A percentile compares a stretch with the other conserved stretches of the same genome.
phyloP scores from a whole-genome alignment of 352 stramenopile genomes.

The Phytopythium montanum region DNA sequence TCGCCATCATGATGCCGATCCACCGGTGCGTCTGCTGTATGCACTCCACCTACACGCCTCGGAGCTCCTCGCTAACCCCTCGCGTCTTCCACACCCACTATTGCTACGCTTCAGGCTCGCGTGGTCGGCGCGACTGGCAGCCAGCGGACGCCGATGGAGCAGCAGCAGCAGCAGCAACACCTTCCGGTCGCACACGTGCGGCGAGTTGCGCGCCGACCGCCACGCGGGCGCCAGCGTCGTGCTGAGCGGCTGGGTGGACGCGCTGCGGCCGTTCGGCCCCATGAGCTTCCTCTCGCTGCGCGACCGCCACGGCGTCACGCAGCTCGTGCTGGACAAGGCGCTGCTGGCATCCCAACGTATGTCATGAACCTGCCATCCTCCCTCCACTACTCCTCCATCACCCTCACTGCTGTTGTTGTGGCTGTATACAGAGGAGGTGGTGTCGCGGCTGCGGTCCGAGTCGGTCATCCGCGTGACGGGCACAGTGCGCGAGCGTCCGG shows the following conservation, averaged over 20 bases:
- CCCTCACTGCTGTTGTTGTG: neutral
- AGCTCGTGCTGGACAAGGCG: slow-evolving; percentile 75
- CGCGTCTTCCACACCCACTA: neutral
- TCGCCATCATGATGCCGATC: neutral
- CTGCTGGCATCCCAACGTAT: slow-evolving; percentile 35
- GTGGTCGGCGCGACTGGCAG: slow-evolving; percentile 8
- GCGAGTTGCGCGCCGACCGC: slow-evolving; percentile 45
- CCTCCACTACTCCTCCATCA: neutral
- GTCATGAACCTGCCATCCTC: neutral
- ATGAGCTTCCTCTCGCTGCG: slow-evolving; percentile 82
- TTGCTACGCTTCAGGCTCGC: slow-evolving; percentile 14
- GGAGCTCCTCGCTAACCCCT: neutral
- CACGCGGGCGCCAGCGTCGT: slow-evolving; percentile 54
- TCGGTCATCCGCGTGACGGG: slow-evolving; percentile 65
- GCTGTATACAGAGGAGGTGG: slow-evolving; percentile 23
- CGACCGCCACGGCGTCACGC: slow-evolving; percentile 74
- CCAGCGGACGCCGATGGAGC: slow-evolving; percentile 9
- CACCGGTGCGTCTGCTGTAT: neutral
- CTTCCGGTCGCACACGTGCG: slow-evolving; percentile 75
- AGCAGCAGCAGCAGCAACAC: slow-evolving; percentile 23
- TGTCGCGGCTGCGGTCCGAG: slow-evolving; percentile 62
- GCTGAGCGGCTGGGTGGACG: slow-evolving; percentile 80
- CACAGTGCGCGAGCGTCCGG: slow-evolving; percentile 48
- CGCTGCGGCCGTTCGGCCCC: slow-evolving; percentile 66
- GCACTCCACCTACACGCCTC: neutral